These are phyloP conservation scores for Debaryomyces udenii DNA, from an alignment of 1,139 yeast genomes.

Conservation along the genomic window DNA sequence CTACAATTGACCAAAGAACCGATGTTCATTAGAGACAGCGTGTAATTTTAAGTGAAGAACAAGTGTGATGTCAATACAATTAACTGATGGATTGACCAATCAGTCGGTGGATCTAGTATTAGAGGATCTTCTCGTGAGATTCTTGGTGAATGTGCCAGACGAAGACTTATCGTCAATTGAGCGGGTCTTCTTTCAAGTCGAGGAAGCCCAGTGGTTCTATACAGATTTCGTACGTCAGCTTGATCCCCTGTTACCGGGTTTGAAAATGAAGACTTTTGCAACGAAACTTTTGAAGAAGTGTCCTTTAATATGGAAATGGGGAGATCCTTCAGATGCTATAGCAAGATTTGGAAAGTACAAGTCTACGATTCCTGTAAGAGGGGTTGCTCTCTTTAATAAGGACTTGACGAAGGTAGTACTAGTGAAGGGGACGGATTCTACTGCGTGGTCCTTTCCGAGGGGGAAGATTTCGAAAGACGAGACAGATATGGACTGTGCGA, in stretches of 20 bases:
- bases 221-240: conserved; percentile 78
- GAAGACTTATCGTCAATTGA: conserved; percentile 88
- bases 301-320: conserved; percentile 88
- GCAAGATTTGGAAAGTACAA: conserved; percentile 82
- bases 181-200: conserved; percentile 89
- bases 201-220: conserved; percentile 98
- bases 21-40: conserved; percentile 7
- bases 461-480: conserved; percentile 97
- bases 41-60: conserved; percentile 9
- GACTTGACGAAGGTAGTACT: conserved; percentile 71
- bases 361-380: conserved; percentile 91
- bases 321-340: conserved; percentile 73
- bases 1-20: too few relatives aligned
- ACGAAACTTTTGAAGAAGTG: conserved; percentile 72
- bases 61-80: conserved; percentile 51
- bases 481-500: conserved; percentile 85
- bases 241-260: conserved; percentile 74
- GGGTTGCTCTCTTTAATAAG: conserved; percentile 84
- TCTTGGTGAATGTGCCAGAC: conserved; percentile 86
- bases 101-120: conserved; percentile 74
- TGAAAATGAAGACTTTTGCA: conserved; percentile 83
- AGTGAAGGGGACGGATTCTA: conserved; percentile 86
- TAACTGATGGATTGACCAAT: conserved; percentile 57
- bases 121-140: conserved; percentile 87
- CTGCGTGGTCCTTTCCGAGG: conserved; percentile 92